Evolutionary conservation across 2,329 filamentous ascomycete genomes (phyloP).

Genomic region (Stemphylium lycopersici): DNA sequence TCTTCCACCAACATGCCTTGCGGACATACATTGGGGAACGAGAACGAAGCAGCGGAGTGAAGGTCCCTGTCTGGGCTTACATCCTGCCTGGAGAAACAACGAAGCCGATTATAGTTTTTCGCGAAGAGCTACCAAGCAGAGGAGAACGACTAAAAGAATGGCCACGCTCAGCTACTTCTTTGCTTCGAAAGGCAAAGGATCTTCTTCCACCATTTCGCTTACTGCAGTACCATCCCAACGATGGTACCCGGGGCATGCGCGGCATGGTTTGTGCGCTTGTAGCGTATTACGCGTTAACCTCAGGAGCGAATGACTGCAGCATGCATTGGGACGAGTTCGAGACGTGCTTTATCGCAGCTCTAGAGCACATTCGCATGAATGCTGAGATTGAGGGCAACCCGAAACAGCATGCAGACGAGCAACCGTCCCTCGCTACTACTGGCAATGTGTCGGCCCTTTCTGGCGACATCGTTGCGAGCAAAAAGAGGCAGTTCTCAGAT

Average conservation of each 20-base stretch:
- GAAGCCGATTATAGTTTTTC: background rate
- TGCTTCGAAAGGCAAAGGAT: background rate
- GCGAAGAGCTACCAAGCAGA: background rate
- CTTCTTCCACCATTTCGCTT: background rate
- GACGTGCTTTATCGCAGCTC: background rate
- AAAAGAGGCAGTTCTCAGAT: constrained; percentile 50
- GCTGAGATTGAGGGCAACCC: background rate
- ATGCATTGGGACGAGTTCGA: background rate
- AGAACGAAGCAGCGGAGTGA: background rate
- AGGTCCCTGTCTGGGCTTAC: background rate
- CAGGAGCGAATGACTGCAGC: background rate
- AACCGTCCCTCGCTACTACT: too few species aligned
- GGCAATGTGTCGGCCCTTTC: too few species aligned
- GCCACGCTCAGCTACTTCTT: constrained; percentile 1
- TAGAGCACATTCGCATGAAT: background rate
- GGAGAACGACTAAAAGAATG: background rate
- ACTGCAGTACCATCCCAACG: background rate
- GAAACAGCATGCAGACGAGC: too few species aligned
- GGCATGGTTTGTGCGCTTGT: constrained; percentile 1
- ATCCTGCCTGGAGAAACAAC: background rate
- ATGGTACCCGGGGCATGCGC: background rate
- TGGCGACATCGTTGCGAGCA: background rate
- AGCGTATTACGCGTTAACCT: background rate
- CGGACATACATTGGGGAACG: background rate
- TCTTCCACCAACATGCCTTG: background rate